Evolutionary conservation across 768 basidiomycete species (phyloP), one percentile per base, ranked within the genome.

Genomic region (Pleurotus sapidus): DNA sequence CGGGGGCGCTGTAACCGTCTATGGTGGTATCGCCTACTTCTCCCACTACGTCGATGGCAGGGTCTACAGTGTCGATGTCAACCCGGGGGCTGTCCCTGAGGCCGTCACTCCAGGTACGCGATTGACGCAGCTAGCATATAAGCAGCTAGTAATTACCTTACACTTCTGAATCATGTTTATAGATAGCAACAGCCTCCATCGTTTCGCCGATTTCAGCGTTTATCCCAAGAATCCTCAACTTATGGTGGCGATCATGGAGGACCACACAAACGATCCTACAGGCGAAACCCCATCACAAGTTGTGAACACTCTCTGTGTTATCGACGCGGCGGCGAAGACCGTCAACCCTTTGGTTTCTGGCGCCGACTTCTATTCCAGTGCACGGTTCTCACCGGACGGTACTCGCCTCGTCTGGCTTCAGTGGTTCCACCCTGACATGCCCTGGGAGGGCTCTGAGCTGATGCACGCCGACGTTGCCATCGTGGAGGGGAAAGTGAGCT

Each of bases 361-460:
- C 5, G 78, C 80, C 3, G 84, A 88, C 65, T 88, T 88, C 67
- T 88, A 88, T 67, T 71, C 79, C 0, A 68, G 75, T 1, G 84
- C 88, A 0, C 70, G 68, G 24, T 86, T 88, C 71, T 83, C 83
- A 27, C 79, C 84, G 0, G 79, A 85, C 58, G 89, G 88, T 0
- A 72, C 67, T 34, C 75, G 72, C 53, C 62, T 91, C n/a, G 79
- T 77, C 1, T 92, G 84, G 84, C 73, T 83, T 42, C 77, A 86
- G 59, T 89, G 88, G 89, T 77, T 68, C 59, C 87, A 87, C 48
- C 74, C 76, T 8, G 73, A 75, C 57, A 75, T 77, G 73, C 74
- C 89, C 11, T 92, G 88, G 87, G 82, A 88, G 63, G 86, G 84
- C 3, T 73, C 78, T 1, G 70, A 81, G 61, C 73, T 90, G 57